phyloP scores from a whole-genome alignment of 805 yeast genomes.

The Suhomyces sp. region DNA sequence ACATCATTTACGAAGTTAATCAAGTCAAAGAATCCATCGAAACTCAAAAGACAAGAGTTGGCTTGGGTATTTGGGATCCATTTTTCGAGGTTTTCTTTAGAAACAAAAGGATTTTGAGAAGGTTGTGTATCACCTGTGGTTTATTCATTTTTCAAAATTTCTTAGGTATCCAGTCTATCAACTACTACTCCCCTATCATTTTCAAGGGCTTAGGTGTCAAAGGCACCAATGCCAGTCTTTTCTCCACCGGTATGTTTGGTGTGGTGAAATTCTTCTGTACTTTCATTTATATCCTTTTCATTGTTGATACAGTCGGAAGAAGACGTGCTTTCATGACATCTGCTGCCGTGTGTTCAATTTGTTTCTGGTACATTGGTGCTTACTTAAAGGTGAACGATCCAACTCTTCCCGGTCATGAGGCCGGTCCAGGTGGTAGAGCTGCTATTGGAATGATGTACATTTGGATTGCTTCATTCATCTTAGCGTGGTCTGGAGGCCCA shows the following conservation, averaged over 20 bases:
- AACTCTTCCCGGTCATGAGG: conserved; percentile 27
- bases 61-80: conserved; percentile 37
- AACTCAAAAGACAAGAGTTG: conserved; percentile 26
- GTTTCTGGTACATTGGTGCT: conserved; percentile 42
- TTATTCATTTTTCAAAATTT: conserved; percentile 39
- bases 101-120: conserved; percentile 23
- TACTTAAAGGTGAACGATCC: conserved; percentile 36
- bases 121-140: conserved; percentile 33
- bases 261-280: conserved; percentile 39
- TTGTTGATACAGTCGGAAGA: conserved; percentile 38
- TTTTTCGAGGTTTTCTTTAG: conserved; percentile 28
- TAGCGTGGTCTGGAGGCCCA: conserved; percentile 43
- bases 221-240: conserved; percentile 37
- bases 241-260: conserved; percentile 42
- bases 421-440: conserved; percentile 41
- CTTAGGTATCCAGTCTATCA: conserved; percentile 40
- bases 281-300: conserved; percentile 31
- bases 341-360: conserved; percentile 31
- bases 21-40: conserved; percentile 36
- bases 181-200: conserved; percentile 38
- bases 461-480: conserved; percentile 41
- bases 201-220: conserved; percentile 36
- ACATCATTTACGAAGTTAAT: conserved; percentile 34
- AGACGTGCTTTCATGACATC: conserved; percentile 37
- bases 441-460: conserved; percentile 43